A percentile compares a stretch with the other conserved stretches of the same genome.
Evolutionary conservation across 164 flowering plant species (phyloP).

Genomic region (Berberis thunbergii): DNA sequence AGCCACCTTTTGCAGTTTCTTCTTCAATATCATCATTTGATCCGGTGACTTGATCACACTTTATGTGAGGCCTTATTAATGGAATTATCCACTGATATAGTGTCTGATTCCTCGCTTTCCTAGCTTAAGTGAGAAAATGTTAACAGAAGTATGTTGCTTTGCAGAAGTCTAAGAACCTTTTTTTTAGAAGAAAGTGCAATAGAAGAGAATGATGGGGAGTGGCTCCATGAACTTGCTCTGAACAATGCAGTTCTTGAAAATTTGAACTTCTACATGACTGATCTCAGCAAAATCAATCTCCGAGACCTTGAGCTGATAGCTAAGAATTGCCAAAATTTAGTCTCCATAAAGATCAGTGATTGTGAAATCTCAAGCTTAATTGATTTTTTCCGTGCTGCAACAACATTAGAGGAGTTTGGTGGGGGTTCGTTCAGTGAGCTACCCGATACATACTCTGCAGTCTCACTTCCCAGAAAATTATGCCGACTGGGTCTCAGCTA

Average conservation of each 20-base stretch:
- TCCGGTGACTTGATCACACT: too few relatives aligned
- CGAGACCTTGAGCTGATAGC: slow-evolving; percentile 77
- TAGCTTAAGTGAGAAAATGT: background rate
- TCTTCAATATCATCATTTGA: too few relatives aligned
- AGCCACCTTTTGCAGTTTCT: too few relatives aligned
- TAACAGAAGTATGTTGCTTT: slow-evolving; percentile 1
- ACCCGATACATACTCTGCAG: slow-evolving; percentile 34
- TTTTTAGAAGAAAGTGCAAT: slow-evolving; percentile 78
- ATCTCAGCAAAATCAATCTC: slow-evolving; percentile 34
- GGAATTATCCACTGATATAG: too few relatives aligned
- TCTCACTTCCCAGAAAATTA: slow-evolving; percentile 52
- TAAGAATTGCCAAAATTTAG: slow-evolving; percentile 53
- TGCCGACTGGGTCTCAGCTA: slow-evolving; percentile 59
- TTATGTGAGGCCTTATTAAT: too few relatives aligned
- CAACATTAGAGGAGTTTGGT: slow-evolving; percentile 70
- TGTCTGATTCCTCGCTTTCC: too few relatives aligned
- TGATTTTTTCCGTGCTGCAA: slow-evolving; percentile 55
- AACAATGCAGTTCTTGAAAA: slow-evolving; percentile 67
- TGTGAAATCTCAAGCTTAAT: slow-evolving; percentile 50
- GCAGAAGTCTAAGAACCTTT: slow-evolving; percentile 58
- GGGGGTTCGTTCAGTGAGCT: slow-evolving; percentile 64
- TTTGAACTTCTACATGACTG: slow-evolving; percentile 75
- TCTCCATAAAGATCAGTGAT: slow-evolving; percentile 68
- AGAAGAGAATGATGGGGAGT: slow-evolving; percentile 51
- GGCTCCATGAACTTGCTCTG: slow-evolving; percentile 92